phyloP scores from a whole-genome alignment of 805 yeast genomes.

The Candida boidinii region DNA sequence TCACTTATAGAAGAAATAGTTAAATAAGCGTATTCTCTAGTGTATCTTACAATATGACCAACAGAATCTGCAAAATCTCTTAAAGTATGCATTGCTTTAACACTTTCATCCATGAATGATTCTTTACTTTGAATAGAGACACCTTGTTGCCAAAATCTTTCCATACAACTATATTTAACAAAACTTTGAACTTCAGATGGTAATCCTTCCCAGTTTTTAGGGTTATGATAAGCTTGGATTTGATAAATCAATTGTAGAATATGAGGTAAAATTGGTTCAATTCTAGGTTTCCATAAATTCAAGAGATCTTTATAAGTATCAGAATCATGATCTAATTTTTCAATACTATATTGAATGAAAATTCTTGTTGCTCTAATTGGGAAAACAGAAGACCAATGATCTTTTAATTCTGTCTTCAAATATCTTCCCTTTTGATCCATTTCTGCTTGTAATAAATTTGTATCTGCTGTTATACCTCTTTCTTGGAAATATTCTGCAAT shows the following conservation, averaged over 20 bases:
- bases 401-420: slow-evolving; percentile 70
- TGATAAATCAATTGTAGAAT: slow-evolving; percentile 81
- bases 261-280: slow-evolving; percentile 86
- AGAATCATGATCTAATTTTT: slow-evolving; percentile 73
- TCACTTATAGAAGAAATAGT: slow-evolving; percentile 86
- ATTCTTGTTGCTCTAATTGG: slow-evolving; percentile 95
- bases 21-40: slow-evolving; percentile 90
- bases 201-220: slow-evolving; percentile 79
- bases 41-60: slow-evolving; percentile 91
- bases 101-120: slow-evolving; percentile 88
- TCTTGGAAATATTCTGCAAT: slow-evolving; percentile 86
- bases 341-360: slow-evolving; percentile 91
- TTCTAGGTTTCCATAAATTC: slow-evolving; percentile 85
- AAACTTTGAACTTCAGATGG: slow-evolving; percentile 89
- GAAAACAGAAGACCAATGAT: slow-evolving; percentile 89
- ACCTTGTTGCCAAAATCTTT: slow-evolving; percentile 98
- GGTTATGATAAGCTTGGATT: slow-evolving; percentile 90
- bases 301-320: slow-evolving; percentile 65
- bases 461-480: slow-evolving; percentile 69
- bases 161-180: slow-evolving; percentile 82
- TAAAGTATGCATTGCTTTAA: slow-evolving; percentile 85
- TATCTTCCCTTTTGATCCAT: slow-evolving; percentile 86
- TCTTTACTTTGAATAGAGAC: slow-evolving; percentile 91
- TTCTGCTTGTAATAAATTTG: slow-evolving; percentile 65
- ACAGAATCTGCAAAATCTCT: slow-evolving; percentile 97